Conservation (phyloP, 495 filamentous ascomycete species). For the Hypomontagnella submonticulosa region DNA sequence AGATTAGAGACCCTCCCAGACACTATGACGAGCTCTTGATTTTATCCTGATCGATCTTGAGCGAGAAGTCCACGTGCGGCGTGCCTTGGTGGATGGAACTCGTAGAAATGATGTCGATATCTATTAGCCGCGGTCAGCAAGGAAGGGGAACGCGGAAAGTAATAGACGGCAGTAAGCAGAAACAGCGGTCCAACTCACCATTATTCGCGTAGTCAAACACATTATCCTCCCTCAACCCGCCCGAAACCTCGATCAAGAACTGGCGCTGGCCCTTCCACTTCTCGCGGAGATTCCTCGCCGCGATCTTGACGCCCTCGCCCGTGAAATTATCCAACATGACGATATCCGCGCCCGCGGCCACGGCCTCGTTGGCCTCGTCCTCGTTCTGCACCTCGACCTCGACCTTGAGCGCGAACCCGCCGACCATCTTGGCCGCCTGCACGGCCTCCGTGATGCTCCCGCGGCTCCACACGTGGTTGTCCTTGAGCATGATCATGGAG, state of each 20-base stretch:
- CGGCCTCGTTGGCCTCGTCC: conserved; percentile 89
- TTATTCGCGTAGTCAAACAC: conserved; percentile 81
- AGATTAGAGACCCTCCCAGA: not conserved
- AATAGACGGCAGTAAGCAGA: not conserved
- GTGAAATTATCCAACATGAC: conserved; percentile 98
- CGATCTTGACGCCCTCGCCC: conserved; percentile 75
- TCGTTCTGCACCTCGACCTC: conserved; percentile 94
- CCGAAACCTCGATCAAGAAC: conserved; percentile 91
- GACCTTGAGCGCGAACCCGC: conserved; percentile 90
- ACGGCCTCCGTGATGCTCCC: conserved; percentile 87
- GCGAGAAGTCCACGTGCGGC: conserved; percentile 90
- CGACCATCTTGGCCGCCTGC: conserved; percentile 80
- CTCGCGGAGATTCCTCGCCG: conserved; percentile 76
- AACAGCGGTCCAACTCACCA: conserved; percentile 53
- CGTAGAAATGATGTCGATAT: conserved; percentile 94
- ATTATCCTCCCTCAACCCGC: conserved; percentile 87
- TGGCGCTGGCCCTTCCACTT: conserved; percentile 73
- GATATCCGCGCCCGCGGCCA: conserved; percentile 89
- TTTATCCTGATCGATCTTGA: conserved; percentile 76
- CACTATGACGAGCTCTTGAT: conserved; percentile 4
- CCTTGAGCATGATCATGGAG: conserved; percentile 97
- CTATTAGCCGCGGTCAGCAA: conserved; percentile 51
- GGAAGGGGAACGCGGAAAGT: not conserved
- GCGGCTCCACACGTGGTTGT: conserved; percentile 95
- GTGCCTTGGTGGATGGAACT: conserved; percentile 97